Evolutionary conservation across 106 monocot genomes (phyloP), one percentile per base, ranked within the genome.

Genomic region (Dendrobium huoshanense): DNA sequence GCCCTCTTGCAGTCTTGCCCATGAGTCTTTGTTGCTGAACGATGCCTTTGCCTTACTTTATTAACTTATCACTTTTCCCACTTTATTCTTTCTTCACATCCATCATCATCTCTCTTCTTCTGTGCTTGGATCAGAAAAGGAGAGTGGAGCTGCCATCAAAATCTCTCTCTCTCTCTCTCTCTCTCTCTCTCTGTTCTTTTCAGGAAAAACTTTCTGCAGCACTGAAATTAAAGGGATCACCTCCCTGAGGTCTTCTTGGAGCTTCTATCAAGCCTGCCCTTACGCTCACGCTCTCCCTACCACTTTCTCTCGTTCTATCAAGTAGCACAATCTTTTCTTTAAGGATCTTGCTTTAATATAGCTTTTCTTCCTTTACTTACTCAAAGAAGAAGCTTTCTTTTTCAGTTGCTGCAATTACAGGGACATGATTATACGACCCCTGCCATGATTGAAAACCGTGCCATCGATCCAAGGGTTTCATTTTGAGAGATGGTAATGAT

Each of bases 151-250:
- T 45, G 45, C 45, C 45, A 45, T 45, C 45, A 45, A 45, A 45
- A 45, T 43, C 76, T 78, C 65, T 51, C 45, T 78, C 78, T 13
- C 75, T 45, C 75, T 40, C 75, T 47, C 22, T 47, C 75, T 22
- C 72, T 72, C 15, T 72, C 75, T 47, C 75, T 77, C 47, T n/a
- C 31, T 72, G 77, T 72, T 33, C 70, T 78, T 78, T 76, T 76
- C 65, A 65, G 67, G 48, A 49, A 16, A 40, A 82, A 59, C 77
- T 82, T 82, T 77, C 82, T 82, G 77, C 76, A 77, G 68, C 55
- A 67, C 82, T 67, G 76, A 59, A 77, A 77, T 20, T 70, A 78
- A 78, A 83, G 72, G 13, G 18, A 78, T 68, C 45, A 48, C 43
- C 22, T 76, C 77, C 16, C 58, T 59, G 33, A 59, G 40, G 54